Percentiles rank a stretch among this genome's conserved stretches.
Conservation (phyloP, 305 asterid genomes). For the Fraxinus paxiana region DNA sequence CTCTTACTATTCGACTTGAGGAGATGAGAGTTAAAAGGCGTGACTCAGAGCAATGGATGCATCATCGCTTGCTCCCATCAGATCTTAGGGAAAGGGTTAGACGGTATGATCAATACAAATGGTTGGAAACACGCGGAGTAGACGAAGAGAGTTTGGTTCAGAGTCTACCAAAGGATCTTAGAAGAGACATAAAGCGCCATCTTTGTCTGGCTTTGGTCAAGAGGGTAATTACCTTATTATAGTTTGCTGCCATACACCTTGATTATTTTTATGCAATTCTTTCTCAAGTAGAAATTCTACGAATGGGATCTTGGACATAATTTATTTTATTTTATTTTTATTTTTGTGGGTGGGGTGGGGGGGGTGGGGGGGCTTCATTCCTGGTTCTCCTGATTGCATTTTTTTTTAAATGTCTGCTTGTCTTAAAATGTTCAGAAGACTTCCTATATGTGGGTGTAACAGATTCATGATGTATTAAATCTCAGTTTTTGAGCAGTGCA, state of each 20-base stretch:
- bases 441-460: not conserved
- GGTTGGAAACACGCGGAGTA: constrained; percentile 99
- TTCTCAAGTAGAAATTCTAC: not conserved
- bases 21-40: constrained; percentile 99
- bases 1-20: constrained; percentile 96
- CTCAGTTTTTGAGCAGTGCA: not conserved
- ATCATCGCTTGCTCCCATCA: constrained; percentile 92
- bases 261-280: not conserved
- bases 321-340: too few relatives aligned
- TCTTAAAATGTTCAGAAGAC: not conserved
- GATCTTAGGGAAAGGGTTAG: constrained; percentile 91
- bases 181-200: constrained; percentile 98
- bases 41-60: constrained; percentile 99
- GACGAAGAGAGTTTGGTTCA: constrained; percentile 90
- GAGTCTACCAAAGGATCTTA: constrained; percentile 92
- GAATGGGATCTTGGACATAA: not conserved
- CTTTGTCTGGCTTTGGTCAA: constrained; percentile 97
- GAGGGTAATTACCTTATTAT: constrained; percentile 52
- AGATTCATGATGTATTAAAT: not conserved
- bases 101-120: constrained; percentile 96
- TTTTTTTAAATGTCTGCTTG: not conserved
- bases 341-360: too few relatives aligned
- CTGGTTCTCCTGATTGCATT: not conserved
- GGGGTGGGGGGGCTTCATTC: not conserved
- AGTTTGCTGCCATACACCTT: constrained; percentile 3